These are phyloP conservation scores for Globisporangium barbulae DNA, from an alignment of 352 stramenopile genomes.

Conservation along the genomic window DNA sequence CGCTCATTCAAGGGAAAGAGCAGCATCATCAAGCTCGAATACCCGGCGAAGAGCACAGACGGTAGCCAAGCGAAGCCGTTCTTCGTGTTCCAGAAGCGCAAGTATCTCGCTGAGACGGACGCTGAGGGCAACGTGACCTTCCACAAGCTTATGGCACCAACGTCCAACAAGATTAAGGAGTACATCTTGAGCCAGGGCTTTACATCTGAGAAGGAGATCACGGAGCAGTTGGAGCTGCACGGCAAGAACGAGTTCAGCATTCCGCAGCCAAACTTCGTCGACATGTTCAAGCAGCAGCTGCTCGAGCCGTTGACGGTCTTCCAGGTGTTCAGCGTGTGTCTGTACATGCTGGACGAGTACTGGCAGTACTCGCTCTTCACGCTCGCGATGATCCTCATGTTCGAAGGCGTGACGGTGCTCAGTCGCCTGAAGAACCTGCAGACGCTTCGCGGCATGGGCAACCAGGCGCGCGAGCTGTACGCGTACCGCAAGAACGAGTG, in stretches of 20 bases:
- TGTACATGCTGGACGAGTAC: constrained; percentile 99
- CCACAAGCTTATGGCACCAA: constrained; percentile 71
- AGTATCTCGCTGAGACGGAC: constrained; percentile 72
- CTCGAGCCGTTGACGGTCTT: constrained; percentile 99
- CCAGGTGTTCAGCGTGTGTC: constrained; percentile 97
- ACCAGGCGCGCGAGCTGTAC: constrained; percentile 80
- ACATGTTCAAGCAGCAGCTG: constrained; percentile 97
- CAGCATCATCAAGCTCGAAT: constrained; percentile 71
- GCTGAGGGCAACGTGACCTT: constrained; percentile 66
- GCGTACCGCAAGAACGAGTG: constrained; percentile 91
- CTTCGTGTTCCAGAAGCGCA: constrained; percentile 90
- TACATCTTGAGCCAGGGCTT: constrained; percentile 60
- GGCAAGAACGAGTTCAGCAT: constrained; percentile 95
- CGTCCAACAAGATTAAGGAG: constrained; percentile 51
- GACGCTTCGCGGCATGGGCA: constrained; percentile 93
- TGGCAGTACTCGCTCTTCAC: constrained; percentile 99
- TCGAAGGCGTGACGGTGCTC: constrained; percentile 96
- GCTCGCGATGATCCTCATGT: constrained; percentile 97
- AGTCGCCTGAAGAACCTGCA: constrained; percentile 95
- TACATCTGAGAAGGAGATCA: constrained; percentile 34
- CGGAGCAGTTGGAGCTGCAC: constrained; percentile 57
- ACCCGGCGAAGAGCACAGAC: constrained; percentile 28
- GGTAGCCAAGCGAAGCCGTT: constrained; percentile 45
- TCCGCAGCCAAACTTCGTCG: constrained; percentile 92
- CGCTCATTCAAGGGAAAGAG: constrained; percentile 88